Base-by-base conservation (phyloP, 1,284 basidiomycete genomes). In the Ceraceosorus bombacis region DNA sequence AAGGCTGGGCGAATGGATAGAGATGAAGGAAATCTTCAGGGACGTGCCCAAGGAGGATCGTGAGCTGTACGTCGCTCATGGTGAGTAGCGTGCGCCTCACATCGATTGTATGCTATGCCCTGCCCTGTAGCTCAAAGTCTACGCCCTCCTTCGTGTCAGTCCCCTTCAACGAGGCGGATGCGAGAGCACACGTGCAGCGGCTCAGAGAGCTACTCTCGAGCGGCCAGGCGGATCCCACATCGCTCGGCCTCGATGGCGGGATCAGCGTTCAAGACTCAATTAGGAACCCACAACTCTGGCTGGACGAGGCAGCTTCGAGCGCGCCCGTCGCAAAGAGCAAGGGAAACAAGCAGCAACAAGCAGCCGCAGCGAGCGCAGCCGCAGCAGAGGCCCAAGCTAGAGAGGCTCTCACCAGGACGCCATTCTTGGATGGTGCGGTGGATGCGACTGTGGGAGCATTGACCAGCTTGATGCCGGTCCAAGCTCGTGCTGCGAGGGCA, bases 221-320 rank as follows among this genome's bases (percentile, higher is more conserved):
- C n/a, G 79, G 80, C 27, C 73, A 77, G 49, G 72, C 80, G 49
- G 78, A 79, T 54, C 70, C 80, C 9, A 75, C 77, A 15, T 73
- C 78, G 15, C 67, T 80, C 60, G 81, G 78, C 39, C 66, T 82
- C 53, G 77, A 78, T 52, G 75, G 81, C 41, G 82, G 79, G 17
- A 60, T 81, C 8, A 79, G 78, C 55, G 80, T 82, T 58, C 81
- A 81, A 60, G 82, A 82, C 63, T 78, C 78, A 41, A 78, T 82
- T 55, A 76, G 78, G 36, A 79, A 81, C 62, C 79, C 79, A 0
- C 68, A 71, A 13, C 73, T 72, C 40, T 76, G 70, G 65, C 62
- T 58, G 12, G 55, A 68, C 36, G 67, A 71, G n/a, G 52, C 53
- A 6, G 60, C 41, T 55, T 57, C 46, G 41, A 53, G 54, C 54